Evolutionary conservation across 202 grass and related monocot genomes (phyloP).

Genomic region (Panicum hallii): DNA sequence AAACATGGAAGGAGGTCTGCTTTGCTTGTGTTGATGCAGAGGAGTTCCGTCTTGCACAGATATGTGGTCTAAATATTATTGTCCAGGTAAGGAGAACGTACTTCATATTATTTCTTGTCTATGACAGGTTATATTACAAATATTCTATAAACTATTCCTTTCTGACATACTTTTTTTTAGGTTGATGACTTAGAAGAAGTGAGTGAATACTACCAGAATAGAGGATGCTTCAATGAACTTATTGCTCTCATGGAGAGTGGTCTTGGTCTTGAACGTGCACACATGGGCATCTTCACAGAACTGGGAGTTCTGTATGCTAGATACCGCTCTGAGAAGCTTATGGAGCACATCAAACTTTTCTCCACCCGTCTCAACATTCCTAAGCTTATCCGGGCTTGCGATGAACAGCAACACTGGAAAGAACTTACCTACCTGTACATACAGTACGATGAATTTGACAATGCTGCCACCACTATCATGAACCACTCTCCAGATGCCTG

Average conservation of each 20-base stretch:
- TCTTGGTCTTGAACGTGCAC: constrained; percentile 65
- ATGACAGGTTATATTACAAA: neutral
- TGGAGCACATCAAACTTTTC: constrained; percentile 98
- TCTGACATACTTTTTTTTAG: constrained; percentile 52
- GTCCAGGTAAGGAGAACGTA: constrained; percentile 60
- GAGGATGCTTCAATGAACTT: constrained; percentile 94
- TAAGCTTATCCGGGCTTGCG: constrained; percentile 94
- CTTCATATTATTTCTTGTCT: neutral
- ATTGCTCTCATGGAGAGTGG: constrained; percentile 80
- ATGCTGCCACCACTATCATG: constrained; percentile 96
- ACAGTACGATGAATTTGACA: constrained; percentile 97
- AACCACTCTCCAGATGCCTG: constrained; percentile 99
- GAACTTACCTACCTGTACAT: constrained; percentile 92
- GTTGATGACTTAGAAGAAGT: constrained; percentile 98
- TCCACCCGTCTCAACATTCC: constrained; percentile 89
- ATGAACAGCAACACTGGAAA: constrained; percentile 97
- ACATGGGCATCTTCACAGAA: constrained; percentile 41
- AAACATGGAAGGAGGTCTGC: constrained; percentile 99
- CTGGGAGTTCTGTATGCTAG: constrained; percentile 63
- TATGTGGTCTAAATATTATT: constrained; percentile 97
- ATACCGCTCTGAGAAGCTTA: constrained; percentile 89
- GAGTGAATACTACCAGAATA: constrained; percentile 95
- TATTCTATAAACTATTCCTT: constrained; percentile 11
- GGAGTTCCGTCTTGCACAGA: constrained; percentile 94
- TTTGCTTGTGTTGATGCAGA: constrained; percentile 98